phyloP scores from a whole-genome alignment of 768 basidiomycete genomes.

The Boletus rubroflammeus region DNA sequence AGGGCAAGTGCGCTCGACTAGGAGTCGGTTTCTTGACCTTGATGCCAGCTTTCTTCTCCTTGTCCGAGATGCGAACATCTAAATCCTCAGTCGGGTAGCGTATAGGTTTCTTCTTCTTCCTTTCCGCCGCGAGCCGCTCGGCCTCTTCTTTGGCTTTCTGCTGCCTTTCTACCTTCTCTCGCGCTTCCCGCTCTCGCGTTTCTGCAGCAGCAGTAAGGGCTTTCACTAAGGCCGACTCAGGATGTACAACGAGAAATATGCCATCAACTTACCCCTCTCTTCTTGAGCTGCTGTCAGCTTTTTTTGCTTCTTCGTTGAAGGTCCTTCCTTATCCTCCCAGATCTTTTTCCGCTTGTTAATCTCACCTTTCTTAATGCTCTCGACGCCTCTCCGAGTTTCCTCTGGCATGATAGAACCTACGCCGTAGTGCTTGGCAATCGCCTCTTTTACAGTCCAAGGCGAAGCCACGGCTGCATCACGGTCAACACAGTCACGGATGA shows the following conservation, averaged over 20 bases:
- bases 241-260: constrained; percentile 5
- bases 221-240: constrained; percentile 24
- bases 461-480: constrained; percentile 89
- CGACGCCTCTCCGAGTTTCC: constrained; percentile 74
- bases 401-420: constrained; percentile 85
- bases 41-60: constrained; percentile 78
- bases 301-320: constrained; percentile 78
- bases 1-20: constrained; percentile 60
- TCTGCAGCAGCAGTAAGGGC: constrained; percentile 42
- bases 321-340: constrained; percentile 85
- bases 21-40: constrained; percentile 64
- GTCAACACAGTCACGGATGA: constrained; percentile 93
- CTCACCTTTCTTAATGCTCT: constrained; percentile 79
- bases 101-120: constrained; percentile 85
- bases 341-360: constrained; percentile 91
- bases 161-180: constrained; percentile 65
- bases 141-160: constrained; percentile 65
- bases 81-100: constrained; percentile 94
- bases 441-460: constrained; percentile 91
- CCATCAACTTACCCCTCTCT: constrained; percentile 54
- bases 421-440: constrained; percentile 80
- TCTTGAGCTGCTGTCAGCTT: constrained; percentile 71
- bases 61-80: constrained; percentile 74
- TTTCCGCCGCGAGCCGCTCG: constrained; percentile 67
- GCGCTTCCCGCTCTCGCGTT: constrained; percentile 66